phyloP scores from a whole-genome alignment of 2,329 filamentous ascomycete species.

The Trichoderma gracile region DNA sequence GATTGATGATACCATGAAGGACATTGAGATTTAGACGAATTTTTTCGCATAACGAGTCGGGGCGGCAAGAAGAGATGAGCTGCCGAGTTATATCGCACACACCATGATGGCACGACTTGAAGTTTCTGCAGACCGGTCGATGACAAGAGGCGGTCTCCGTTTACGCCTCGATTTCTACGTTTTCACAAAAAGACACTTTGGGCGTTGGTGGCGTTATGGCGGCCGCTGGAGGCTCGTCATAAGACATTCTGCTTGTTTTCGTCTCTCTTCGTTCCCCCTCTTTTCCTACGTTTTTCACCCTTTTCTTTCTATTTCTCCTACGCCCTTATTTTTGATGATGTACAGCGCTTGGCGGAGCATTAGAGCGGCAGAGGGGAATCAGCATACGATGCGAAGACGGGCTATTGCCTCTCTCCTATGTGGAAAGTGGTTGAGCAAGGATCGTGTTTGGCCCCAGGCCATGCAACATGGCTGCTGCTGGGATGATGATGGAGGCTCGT shows the following conservation, averaged over 20 bases:
- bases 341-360: slow-evolving; percentile 15
- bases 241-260: slow-evolving; percentile 23
- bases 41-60: background rate
- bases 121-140: slow-evolving; percentile 22
- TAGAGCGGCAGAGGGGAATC: slow-evolving; percentile 14
- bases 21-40: slow-evolving; percentile 56
- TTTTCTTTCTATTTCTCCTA: background rate
- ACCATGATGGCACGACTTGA: slow-evolving; percentile 33
- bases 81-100: slow-evolving; percentile 24
- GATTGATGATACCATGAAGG: slow-evolving; percentile 58
- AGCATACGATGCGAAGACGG: slow-evolving; percentile 11
- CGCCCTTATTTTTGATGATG: slow-evolving; percentile 17
- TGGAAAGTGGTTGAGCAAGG: background rate
- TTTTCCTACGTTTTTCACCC: background rate
- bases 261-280: background rate
- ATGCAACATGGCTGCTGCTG: background rate
- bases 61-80: background rate
- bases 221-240: slow-evolving; percentile 25
- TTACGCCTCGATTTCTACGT: slow-evolving; percentile 25
- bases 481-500: background rate
- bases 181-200: slow-evolving; percentile 19
- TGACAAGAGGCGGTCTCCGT: slow-evolving; percentile 19
- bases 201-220: slow-evolving; percentile 30
- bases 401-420: background rate
- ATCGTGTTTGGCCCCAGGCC: background rate